These are phyloP conservation scores for Stentor roeselii DNA, from an alignment of 73 alveolate genomes.

Conservation along the genomic window DNA sequence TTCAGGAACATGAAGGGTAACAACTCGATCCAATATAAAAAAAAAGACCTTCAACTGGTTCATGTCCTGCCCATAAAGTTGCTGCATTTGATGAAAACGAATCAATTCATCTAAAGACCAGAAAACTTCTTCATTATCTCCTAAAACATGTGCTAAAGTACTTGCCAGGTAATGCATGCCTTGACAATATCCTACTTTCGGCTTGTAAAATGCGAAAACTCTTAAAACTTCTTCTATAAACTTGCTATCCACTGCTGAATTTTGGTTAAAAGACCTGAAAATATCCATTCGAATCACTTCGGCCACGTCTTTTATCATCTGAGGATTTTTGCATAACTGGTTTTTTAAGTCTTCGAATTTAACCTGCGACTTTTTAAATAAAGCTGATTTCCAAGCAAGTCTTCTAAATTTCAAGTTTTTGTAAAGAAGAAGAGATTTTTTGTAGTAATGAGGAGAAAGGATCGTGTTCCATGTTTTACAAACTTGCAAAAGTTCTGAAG, in stretches of 20 bases:
- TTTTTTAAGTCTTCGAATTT: slow-evolving; percentile 33
- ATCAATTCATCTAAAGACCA: slow-evolving; percentile 42
- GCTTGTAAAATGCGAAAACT: slow-evolving; percentile 73
- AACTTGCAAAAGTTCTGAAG: not conserved
- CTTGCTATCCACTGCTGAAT: slow-evolving; percentile 23
- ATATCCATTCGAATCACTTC: slow-evolving; percentile 63
- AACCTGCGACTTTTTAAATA: not conserved
- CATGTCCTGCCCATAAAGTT: slow-evolving; percentile 58
- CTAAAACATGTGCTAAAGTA: slow-evolving; percentile 60
- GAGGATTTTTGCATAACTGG: slow-evolving; percentile 14
- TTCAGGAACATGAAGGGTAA: slow-evolving; percentile 67
- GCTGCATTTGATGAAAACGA: slow-evolving; percentile 44
- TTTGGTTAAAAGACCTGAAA: slow-evolving; percentile 37
- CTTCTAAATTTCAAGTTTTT: not conserved
- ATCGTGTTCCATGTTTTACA: slow-evolving; percentile 13
- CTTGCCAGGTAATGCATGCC: slow-evolving; percentile 93
- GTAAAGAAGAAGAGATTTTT: not conserved
- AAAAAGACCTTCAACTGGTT: slow-evolving; percentile 71
- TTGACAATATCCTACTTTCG: slow-evolving; percentile 88
- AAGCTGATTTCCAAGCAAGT: not conserved
- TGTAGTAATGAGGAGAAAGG: not conserved
- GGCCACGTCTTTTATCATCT: slow-evolving; percentile 33
- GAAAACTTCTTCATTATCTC: slow-evolving; percentile 69
- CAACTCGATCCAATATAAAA: slow-evolving; percentile 78
- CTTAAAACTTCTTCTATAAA: slow-evolving; percentile 54